Base-by-base conservation (phyloP, 2,329 filamentous ascomycete species). In the Bimuria novae-zelandiae region DNA sequence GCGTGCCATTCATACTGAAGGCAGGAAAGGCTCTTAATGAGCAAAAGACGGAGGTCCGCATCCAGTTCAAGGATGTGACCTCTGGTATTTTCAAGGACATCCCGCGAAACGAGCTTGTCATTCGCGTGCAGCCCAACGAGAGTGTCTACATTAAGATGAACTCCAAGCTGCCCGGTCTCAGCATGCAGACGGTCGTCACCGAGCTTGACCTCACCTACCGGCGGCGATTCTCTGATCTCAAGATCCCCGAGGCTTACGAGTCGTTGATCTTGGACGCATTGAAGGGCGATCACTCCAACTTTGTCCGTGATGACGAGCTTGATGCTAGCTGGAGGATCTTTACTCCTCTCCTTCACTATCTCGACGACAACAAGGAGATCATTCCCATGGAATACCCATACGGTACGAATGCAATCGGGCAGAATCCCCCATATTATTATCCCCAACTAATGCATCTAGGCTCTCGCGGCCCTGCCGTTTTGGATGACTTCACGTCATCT, bases 111-210 rank as follows among this genome's bases (percentile, higher is more conserved):
- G 94, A 99, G 80, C 89, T 99, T 62, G 94, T 99, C 69, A 97
- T 99, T 81, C 92, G 94, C 64, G 96, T 99, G 62, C 94, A 99
- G 82, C 94, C 94, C 68, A 99, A 99, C 80, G 94, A 99, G 84
- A 96, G 90, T 74, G 92, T 99, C 64, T 99, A 99, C 81, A 96
- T 97, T 78, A 99, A 99, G 87, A 99, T 99, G 94, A 99, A 99
- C 88, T 97, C 93, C 25, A 99, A 99, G 84, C 83, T 99, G 54
- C 95, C 94, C 17, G 94, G 94, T 68, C 82, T 99, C 69, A 97
- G 92, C 82, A 99, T 97, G 92, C 94, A 99, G 83, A 99, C 94
- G 11, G 94, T 97, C 33, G 90, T 97, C 66, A 99, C 94, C 55
- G 94, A 99, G 81, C 89, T 99, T 55, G 94, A 99, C 73, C 85